Evolutionary conservation across 208 protist genomes (phyloP).

Genomic region (Trypanosoma brucei): DNA sequence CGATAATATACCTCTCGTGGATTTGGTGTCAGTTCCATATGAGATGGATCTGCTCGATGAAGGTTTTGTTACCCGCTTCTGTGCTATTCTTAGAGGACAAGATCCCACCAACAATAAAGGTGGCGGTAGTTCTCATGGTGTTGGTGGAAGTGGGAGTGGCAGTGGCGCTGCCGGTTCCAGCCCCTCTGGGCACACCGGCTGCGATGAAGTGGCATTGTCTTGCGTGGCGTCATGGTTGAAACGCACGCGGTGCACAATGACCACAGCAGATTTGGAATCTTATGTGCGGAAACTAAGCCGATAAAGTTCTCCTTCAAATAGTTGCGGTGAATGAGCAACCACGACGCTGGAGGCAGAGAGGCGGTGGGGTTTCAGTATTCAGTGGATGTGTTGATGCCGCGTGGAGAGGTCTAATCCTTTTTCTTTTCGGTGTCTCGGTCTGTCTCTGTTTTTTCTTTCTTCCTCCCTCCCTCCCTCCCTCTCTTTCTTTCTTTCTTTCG

Average conservation of each 20-base stretch:
- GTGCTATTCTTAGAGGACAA: slow-evolving; percentile 33
- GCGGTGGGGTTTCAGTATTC: too few species aligned
- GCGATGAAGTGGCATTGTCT: slow-evolving; percentile 25
- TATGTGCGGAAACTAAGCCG: slow-evolving; percentile 20
- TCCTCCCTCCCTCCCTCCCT: slow-evolving; percentile 1
- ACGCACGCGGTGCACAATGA: slow-evolving; percentile 28
- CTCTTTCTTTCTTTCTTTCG: slow-evolving; percentile 7
- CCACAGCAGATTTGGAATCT: slow-evolving; percentile 25
- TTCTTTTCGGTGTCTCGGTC: not conserved
- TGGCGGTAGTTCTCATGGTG: not conserved
- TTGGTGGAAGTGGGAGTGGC: not conserved
- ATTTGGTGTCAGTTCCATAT: slow-evolving; percentile 27
- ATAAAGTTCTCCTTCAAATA: not conserved
- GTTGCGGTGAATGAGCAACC: not conserved
- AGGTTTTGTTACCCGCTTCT: slow-evolving; percentile 48
- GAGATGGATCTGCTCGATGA: slow-evolving; percentile 59
- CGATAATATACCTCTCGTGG: not conserved
- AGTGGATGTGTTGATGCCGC: too few species aligned
- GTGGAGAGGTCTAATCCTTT: not conserved
- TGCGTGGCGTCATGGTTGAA: slow-evolving; percentile 24
- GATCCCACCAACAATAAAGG: not conserved
- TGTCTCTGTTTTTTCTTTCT: slow-evolving; percentile 8
- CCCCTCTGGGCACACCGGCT: not conserved
- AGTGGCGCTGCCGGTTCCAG: not conserved
- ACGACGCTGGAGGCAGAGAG: too few species aligned